Conservation (phyloP, 1,284 basidiomycete species). For the Earliella scabrosa region DNA sequence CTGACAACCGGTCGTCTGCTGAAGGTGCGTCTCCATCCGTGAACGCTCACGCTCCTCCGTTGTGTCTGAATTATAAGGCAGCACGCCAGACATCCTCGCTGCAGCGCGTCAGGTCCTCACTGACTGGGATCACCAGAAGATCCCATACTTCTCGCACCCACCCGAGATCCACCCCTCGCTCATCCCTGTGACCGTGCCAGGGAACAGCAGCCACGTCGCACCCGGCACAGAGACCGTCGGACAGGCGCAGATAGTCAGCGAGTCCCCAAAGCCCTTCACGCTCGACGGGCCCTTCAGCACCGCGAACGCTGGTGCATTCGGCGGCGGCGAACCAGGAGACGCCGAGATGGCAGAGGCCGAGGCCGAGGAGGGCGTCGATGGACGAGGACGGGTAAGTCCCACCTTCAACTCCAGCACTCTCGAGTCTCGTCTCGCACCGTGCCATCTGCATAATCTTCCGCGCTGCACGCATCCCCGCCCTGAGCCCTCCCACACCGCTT, state of each 20-base stretch:
- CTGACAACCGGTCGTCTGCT: constrained; percentile 84
- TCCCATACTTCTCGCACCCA: constrained; percentile 85
- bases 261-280: constrained; percentile 73
- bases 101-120: constrained; percentile 84
- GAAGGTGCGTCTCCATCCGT: constrained; percentile 62
- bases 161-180: constrained; percentile 80
- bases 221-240: constrained; percentile 78
- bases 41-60: no score
- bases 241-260: constrained; percentile 69
- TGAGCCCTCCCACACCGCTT: no score
- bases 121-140: constrained; percentile 98
- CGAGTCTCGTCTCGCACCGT: no score
- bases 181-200: constrained; percentile 55
- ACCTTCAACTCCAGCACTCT: no score
- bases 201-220: constrained; percentile 44
- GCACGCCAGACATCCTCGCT: constrained; percentile 87
- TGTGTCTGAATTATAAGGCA: no score
- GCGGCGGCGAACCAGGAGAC: constrained; percentile 16
- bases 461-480: no score
- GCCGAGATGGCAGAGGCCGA: constrained; percentile 27
- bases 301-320: constrained; percentile 76
- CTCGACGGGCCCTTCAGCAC: constrained; percentile 75
- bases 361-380: constrained; percentile 38
- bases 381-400: constrained; percentile 57
- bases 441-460: no score